These are phyloP conservation scores for Panicum miliaceum DNA, from an alignment of 176 grass and related monocot genomes.

Conservation along the genomic window DNA sequence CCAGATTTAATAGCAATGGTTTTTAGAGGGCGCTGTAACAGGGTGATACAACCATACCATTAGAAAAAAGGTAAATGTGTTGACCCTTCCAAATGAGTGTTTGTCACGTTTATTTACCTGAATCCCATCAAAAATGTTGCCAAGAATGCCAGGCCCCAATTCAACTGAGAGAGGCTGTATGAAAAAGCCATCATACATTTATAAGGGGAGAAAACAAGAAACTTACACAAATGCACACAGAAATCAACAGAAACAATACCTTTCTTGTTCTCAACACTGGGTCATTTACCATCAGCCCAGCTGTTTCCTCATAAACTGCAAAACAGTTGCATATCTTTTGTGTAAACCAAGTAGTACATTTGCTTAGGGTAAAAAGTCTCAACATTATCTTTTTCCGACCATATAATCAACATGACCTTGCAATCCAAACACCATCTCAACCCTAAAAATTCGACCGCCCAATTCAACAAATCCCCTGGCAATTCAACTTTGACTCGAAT, in stretches of 20 bases:
- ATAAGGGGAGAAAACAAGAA: slow-evolving; percentile 8
- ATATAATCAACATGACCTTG: neutral
- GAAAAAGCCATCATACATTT: slow-evolving; percentile 31
- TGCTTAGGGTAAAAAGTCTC: neutral
- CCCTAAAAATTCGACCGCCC: neutral
- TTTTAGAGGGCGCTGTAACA: slow-evolving; percentile 77
- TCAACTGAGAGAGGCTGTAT: slow-evolving; percentile 88
- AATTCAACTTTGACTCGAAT: slow-evolving; percentile 16
- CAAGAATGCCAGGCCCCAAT: slow-evolving; percentile 89
- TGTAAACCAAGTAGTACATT: neutral
- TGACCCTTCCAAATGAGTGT: neutral
- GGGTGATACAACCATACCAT: slow-evolving; percentile 2
- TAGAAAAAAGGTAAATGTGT: neutral
- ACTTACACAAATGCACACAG: neutral
- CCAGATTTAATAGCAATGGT: slow-evolving; percentile 86
- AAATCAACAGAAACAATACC: slow-evolving; percentile 42
- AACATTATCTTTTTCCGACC: neutral
- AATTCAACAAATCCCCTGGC: neutral
- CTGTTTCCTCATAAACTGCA: slow-evolving; percentile 75
- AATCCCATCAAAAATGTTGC: slow-evolving; percentile 96
- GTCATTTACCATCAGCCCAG: slow-evolving; percentile 70
- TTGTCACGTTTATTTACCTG: slow-evolving; percentile 51
- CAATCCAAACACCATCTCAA: neutral
- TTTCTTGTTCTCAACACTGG: slow-evolving; percentile 69
- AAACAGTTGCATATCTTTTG: neutral